phyloP scores from a whole-genome alignment of 1,284 basidiomycete genomes.

The Boletus hoseneyae region DNA sequence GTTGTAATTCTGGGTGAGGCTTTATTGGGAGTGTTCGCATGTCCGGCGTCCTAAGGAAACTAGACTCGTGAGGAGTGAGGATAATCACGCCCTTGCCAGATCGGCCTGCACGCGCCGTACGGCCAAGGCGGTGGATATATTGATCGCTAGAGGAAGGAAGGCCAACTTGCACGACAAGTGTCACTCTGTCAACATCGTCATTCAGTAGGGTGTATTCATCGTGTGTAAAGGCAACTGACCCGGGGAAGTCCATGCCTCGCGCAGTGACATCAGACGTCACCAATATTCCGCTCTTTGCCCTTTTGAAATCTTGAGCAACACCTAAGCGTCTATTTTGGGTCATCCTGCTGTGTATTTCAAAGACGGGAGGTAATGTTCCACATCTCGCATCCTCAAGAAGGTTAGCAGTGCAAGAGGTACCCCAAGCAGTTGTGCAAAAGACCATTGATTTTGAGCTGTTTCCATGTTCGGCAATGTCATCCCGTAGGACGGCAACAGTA shows the following conservation, averaged over 20 bases:
- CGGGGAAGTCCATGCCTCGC: slow-evolving; percentile 84
- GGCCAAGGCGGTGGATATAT: slow-evolving; percentile 89
- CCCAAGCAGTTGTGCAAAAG: slow-evolving; percentile 70
- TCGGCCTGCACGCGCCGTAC: slow-evolving; percentile 83
- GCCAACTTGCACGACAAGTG: slow-evolving; percentile 62
- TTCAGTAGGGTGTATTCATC: slow-evolving; percentile 44
- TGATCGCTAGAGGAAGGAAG: slow-evolving; percentile 79
- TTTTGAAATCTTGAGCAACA: slow-evolving; percentile 52
- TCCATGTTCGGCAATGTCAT: slow-evolving; percentile 33
- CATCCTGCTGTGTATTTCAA: slow-evolving; percentile 48
- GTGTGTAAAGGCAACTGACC: slow-evolving; percentile 49
- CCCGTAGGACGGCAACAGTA: slow-evolving; percentile 35
- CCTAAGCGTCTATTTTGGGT: slow-evolving; percentile 43
- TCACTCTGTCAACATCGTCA: slow-evolving; percentile 39
- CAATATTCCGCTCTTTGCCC: slow-evolving; percentile 47
- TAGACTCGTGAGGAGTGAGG: slow-evolving; percentile 51
- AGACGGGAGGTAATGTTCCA: slow-evolving; percentile 38
- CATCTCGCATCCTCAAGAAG: slow-evolving; percentile 35
- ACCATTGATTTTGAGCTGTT: slow-evolving; percentile 44
- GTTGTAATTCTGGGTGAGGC: slow-evolving; percentile 23
- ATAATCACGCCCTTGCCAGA: slow-evolving; percentile 63
- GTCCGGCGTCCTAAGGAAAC: slow-evolving; percentile 47
- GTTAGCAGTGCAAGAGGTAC: slow-evolving; percentile 53
- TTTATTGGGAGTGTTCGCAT: slow-evolving; percentile 43
- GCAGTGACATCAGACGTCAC: slow-evolving; percentile 92